Conservation (phyloP, 257 asterid species). For the Nicotiana knightiana region DNA sequence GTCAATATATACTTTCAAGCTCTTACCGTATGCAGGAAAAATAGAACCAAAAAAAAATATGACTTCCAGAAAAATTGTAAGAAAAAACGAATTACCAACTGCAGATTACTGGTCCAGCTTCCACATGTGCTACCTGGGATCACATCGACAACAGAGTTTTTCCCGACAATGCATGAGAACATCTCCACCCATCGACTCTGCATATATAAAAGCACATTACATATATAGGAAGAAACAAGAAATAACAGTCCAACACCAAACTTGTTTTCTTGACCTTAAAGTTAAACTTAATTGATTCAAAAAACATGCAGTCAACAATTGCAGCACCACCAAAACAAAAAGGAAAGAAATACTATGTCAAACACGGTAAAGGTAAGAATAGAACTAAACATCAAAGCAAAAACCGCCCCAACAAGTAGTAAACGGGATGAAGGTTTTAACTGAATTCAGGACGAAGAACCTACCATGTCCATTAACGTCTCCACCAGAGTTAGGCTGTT, state of each 20-base stretch:
- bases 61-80: not conserved
- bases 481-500: constrained; percentile 42
- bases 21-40: not conserved
- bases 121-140: constrained; percentile 64
- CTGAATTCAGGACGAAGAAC: not conserved
- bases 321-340: not conserved
- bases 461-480: constrained; percentile 66
- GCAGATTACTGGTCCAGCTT: constrained; percentile 59
- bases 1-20: not conserved
- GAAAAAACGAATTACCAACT: constrained; percentile 45
- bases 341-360: not conserved
- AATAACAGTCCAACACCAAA: not conserved
- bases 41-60: not conserved
- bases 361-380: not conserved
- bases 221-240: not conserved
- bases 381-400: not conserved
- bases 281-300: not conserved
- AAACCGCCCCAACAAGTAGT: not conserved
- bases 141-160: constrained; percentile 46
- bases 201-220: not conserved
- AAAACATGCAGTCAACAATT: not conserved
- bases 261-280: not conserved
- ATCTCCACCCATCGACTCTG: constrained; percentile 58
- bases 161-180: constrained; percentile 60
- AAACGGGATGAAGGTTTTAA: not conserved